Evolutionary conservation across 345 rosid genomes (phyloP), one percentile per base, ranked within the genome.

Genomic region (Cochlearia excelsa): DNA sequence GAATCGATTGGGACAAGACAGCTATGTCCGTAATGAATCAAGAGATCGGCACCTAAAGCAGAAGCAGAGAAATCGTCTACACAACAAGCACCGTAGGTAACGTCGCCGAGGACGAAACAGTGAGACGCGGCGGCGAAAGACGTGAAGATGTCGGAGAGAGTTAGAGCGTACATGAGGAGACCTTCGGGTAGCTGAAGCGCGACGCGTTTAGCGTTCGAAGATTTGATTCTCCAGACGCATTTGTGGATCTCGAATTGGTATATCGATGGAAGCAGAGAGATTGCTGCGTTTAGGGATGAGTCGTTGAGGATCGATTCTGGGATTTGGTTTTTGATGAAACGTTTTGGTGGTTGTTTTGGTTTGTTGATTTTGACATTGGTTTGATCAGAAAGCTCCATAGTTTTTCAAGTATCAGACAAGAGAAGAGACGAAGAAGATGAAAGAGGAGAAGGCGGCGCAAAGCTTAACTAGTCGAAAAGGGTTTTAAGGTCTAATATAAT

Each of bases 121-220:
- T 85, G 83, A 6, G 73, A 42, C 16, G 79, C 91, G 46, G 68
- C 88, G 4, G 86, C 83, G 46, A 81, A 81, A 72, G 93, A 65
- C 1, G 85, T 76, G 78, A 89, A 79, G 74, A 93, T 85, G 63
- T 93, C 97, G 38, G 97, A 84, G 80, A 92, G 88, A 33, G 82
- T 69, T 31, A 89, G 81, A 3, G 99, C 82, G 63, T 83, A 93
- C 94, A 93, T 83, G 35, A 93, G 85, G 45, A 93, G 86, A 8
- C 97, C 95, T 50, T 92, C 98, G 0, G 91, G 99, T 10, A 93
- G 83, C 80, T 89, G 97, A 44, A 93, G 75, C 8, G 99, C 95
- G 4, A 93, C 63, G 69, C 89, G 85, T 74, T 76, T 80, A 1
- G 97, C 84, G 39, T 67, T 56, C 9, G 76, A 11, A 40, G 91